phyloP scores from a whole-genome alignment of 2,329 filamentous ascomycete species.

The Cytospora piceicola region DNA sequence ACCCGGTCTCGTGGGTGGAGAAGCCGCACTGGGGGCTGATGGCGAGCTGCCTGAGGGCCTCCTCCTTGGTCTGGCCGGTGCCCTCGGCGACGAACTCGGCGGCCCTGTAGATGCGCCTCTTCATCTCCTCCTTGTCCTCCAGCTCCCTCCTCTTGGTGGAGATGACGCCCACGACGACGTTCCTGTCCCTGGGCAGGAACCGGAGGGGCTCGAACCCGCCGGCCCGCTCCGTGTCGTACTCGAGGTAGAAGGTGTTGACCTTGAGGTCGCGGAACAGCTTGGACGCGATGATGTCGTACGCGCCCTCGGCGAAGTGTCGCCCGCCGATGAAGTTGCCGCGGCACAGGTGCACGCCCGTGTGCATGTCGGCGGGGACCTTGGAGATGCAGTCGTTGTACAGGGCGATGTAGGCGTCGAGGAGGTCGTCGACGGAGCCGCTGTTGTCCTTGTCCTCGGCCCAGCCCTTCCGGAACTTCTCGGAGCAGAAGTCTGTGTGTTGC shows the following conservation, averaged over 20 bases:
- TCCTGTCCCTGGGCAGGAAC: slow-evolving; percentile 62
- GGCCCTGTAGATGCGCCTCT: slow-evolving; percentile 60
- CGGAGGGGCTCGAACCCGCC: slow-evolving; percentile 69
- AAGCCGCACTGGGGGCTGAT: slow-evolving; percentile 76
- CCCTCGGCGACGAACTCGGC: slow-evolving; percentile 73
- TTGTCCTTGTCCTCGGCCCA: slow-evolving; percentile 72
- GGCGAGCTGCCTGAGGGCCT: slow-evolving; percentile 69
- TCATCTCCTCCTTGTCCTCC: slow-evolving; percentile 67
- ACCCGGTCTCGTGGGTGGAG: slow-evolving; percentile 74
- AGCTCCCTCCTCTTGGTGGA: slow-evolving; percentile 65
- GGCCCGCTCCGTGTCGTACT: slow-evolving; percentile 68
- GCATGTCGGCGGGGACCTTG: slow-evolving; percentile 69
- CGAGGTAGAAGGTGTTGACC: slow-evolving; percentile 70
- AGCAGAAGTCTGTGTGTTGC: slow-evolving; percentile 67
- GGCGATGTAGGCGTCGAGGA: slow-evolving; percentile 75
- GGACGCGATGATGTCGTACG: slow-evolving; percentile 68
- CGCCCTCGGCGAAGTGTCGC: slow-evolving; percentile 68
- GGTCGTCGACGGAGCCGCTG: slow-evolving; percentile 67
- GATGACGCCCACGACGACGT: slow-evolving; percentile 66
- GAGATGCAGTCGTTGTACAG: slow-evolving; percentile 75
- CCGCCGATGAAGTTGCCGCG: slow-evolving; percentile 69
- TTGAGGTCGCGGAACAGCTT: slow-evolving; percentile 67
- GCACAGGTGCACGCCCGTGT: slow-evolving; percentile 78
- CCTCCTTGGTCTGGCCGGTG: slow-evolving; percentile 63
- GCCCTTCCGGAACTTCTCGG: slow-evolving; percentile 69